phyloP scores from a whole-genome alignment of 441 rosid genomes.

The Erodium chrysanthum region DNA sequence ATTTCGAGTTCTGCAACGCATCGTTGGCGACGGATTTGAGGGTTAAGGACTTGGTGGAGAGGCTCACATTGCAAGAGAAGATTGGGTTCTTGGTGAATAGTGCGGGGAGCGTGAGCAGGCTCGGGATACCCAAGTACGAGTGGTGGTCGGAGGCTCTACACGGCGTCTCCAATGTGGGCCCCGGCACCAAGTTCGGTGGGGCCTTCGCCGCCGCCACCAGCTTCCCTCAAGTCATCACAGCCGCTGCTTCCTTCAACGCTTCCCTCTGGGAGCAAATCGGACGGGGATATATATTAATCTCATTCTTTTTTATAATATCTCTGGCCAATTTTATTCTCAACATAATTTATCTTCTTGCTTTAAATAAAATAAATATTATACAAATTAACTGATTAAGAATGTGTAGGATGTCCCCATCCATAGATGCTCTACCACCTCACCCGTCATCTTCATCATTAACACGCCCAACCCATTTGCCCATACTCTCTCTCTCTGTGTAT shows the following conservation, averaged over 20 bases:
- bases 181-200: conserved; percentile 70
- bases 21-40: conserved; percentile 43
- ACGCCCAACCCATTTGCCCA: conserved; percentile 19
- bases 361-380: conserved; percentile 11
- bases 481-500: no score
- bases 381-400: no score
- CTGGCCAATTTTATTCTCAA: no score
- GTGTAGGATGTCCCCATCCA: no score
- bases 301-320: no score
- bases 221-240: conserved; percentile 90
- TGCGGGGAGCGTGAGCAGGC: conserved; percentile 62
- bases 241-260: conserved; percentile 81
- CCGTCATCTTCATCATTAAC: conserved; percentile 36
- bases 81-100: conserved; percentile 50
- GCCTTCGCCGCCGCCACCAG: conserved; percentile 76
- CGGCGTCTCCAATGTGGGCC: conserved; percentile 89
- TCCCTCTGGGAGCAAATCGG: conserved; percentile 27
- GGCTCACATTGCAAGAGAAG: conserved; percentile 70
- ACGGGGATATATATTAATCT: conserved; percentile 43
- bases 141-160: conserved; percentile 99
- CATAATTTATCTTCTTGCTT: no score
- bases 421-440: no score
- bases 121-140: conserved; percentile 73
- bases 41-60: conserved; percentile 55
- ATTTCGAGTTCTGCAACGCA: conserved; percentile 46